A percentile compares a stretch with the other conserved stretches of the same genome.
Conservation (phyloP, 768 basidiomycete species). For the Lyophyllum shimeji region DNA sequence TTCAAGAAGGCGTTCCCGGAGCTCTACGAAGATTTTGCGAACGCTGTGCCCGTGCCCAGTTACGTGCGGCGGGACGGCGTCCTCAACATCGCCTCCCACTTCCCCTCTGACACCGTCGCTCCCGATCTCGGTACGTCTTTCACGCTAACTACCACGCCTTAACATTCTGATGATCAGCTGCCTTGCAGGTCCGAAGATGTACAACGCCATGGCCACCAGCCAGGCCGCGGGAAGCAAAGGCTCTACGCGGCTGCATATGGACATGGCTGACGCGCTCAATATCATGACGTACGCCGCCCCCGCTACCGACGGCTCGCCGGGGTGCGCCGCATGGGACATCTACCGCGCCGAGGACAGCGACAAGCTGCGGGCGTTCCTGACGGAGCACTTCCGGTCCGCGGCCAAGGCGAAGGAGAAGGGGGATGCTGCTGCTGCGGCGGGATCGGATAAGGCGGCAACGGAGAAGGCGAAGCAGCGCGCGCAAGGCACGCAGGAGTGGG, state of each 20-base stretch:
- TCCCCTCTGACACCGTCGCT: slow-evolving; percentile 73
- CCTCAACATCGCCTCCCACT: slow-evolving; percentile 87
- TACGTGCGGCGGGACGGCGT: slow-evolving; percentile 91
- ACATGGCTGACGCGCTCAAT: slow-evolving; percentile 92
- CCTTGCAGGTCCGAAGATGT: slow-evolving; percentile 87
- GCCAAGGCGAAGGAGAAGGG: neutral
- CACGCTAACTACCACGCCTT: slow-evolving; percentile 12
- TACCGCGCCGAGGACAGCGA: slow-evolving; percentile 80
- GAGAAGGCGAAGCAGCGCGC: neutral
- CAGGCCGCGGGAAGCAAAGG: slow-evolving; percentile 73
- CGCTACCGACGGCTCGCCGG: slow-evolving; percentile 59
- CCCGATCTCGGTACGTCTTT: slow-evolving; percentile 71
- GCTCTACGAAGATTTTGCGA: slow-evolving; percentile 81
- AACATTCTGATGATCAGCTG: neutral
- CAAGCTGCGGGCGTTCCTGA: slow-evolving; percentile 73
- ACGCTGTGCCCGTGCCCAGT: slow-evolving; percentile 82
- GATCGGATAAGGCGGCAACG: neutral
- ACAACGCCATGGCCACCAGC: slow-evolving; percentile 81
- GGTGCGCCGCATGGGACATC: slow-evolving; percentile 91
- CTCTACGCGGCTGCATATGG: slow-evolving; percentile 89
- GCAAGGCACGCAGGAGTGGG: neutral
- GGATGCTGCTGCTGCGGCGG: neutral
- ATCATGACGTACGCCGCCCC: slow-evolving; percentile 77
- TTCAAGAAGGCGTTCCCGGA: slow-evolving; percentile 84
- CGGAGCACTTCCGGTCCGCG: slow-evolving; percentile 29